phyloP scores from a whole-genome alignment of 768 basidiomycete genomes.

The Butyriboletus loyo region DNA sequence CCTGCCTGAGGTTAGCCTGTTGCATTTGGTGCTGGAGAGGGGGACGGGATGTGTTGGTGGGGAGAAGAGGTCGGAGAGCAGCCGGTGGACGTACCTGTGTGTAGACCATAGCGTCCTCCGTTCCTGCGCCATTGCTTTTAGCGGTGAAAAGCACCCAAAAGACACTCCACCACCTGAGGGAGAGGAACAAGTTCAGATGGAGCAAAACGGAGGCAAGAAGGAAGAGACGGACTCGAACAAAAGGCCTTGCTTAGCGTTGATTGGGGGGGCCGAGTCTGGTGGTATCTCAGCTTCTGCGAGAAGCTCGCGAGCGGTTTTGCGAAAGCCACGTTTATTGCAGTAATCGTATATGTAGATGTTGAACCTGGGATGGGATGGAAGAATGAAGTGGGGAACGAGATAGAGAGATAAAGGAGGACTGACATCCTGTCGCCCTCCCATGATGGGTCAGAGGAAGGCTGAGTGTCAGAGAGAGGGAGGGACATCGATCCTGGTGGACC shows the following conservation, averaged over 20 bases:
- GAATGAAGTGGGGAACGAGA: constrained; percentile 3
- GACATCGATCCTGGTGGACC: constrained; percentile 28
- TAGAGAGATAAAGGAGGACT: constrained; percentile 25
- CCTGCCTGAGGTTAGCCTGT: constrained; percentile 33
- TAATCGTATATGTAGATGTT: constrained; percentile 90
- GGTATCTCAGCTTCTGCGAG: constrained; percentile 64
- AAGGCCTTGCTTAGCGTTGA: constrained; percentile 79
- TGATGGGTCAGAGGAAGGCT: constrained; percentile 39
- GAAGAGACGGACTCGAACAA: constrained; percentile 65
- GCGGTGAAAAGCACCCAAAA: constrained; percentile 85
- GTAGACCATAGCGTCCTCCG: constrained; percentile 73
- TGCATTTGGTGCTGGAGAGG: constrained; percentile 36
- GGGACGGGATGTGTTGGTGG: constrained; percentile 6
- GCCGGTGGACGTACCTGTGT: constrained; percentile 50
- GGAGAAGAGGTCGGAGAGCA: constrained; percentile 1
- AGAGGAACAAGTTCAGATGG: not conserved
- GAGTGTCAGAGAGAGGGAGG: constrained; percentile 8
- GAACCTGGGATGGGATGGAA: constrained; percentile 51
- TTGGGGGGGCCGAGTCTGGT: constrained; percentile 63
- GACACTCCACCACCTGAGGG: constrained; percentile 79
- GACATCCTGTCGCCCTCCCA: constrained; percentile 90
- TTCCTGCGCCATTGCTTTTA: constrained; percentile 61
- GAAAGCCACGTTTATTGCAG: constrained; percentile 75
- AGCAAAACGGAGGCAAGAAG: not conserved
- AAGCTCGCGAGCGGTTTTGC: constrained; percentile 68